Base-by-base conservation (phyloP, 352 stramenopile genomes). In the Globisporangium paddicum region DNA sequence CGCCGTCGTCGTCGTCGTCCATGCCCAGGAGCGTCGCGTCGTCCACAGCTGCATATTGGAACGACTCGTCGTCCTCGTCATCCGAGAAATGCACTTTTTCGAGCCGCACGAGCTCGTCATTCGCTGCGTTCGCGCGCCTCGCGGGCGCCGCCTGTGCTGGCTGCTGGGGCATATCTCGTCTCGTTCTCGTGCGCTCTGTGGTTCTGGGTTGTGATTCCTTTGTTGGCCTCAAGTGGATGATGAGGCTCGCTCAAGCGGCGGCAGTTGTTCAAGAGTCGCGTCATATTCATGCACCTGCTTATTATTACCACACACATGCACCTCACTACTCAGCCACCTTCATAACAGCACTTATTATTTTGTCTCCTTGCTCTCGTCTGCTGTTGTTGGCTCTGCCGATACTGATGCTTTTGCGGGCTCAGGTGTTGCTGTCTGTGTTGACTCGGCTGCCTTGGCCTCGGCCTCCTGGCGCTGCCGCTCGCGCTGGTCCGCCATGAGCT, bases 61-160 rank as follows among this genome's bases (percentile, higher is more conserved):
- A 96, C 21, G 62, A 63, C 25, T 89, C 78, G 45, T 97, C 86
- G 28, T 93, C 85, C 34, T 96, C 87, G 64, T 93, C 83, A 46
- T 96, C 86, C 18, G 75, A 84, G 37, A 96, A 83, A 23, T 89
- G 73, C 51, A 95, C 82, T 60, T 91, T 92, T 57, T 94, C 84
- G 46, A 96, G 69, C 44, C 87, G 84, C 60, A 96, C 82, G 60
- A 96, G 77, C 46, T 93, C 78, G 41, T 94, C 86, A 10, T 82
- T 64, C 9, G 16, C 41, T 11, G 35, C 30, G 18, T 49, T 40
- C 9, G 19, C 34, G 42, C 51, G 35, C 32, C 30, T 34, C 19
- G 21, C 28, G 4, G 35, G n/a, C 19, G 30, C 41, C 19, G 30
- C 41, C 19, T 6, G 21, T 32, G 46, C 28, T 37, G 37, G 53